phyloP scores from a whole-genome alignment of 2,329 filamentous ascomycete genomes.

The Nigrospora sphaerica region DNA sequence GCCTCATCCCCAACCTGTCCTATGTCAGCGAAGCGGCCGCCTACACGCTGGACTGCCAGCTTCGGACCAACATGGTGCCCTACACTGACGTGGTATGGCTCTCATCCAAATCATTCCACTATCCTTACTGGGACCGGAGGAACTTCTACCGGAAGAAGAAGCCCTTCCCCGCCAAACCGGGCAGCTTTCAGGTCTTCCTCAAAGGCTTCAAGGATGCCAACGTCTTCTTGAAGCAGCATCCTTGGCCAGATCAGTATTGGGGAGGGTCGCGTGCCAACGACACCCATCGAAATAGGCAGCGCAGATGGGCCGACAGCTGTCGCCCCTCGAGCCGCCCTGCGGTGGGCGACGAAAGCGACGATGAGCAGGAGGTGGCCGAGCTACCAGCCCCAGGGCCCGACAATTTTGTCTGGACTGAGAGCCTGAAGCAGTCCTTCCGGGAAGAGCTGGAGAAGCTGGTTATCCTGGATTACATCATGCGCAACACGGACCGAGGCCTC shows the following conservation, averaged over 20 bases:
- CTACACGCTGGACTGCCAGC: slow-evolving; percentile 85
- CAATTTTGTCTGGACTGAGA: slow-evolving; percentile 79
- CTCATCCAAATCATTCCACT: slow-evolving; percentile 95
- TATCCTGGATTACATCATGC: slow-evolving; percentile 97
- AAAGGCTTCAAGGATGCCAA: slow-evolving; percentile 98
- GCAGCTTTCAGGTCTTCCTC: slow-evolving; percentile 95
- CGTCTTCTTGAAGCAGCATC: slow-evolving; percentile 86
- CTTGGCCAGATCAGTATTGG: slow-evolving; percentile 88
- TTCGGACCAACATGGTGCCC: slow-evolving; percentile 86
- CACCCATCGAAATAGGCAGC: slow-evolving; percentile 60
- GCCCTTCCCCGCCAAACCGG: slow-evolving; percentile 78
- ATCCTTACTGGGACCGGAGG: slow-evolving; percentile 93
- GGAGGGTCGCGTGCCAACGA: slow-evolving; percentile 63
- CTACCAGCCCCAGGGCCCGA: slow-evolving; percentile 34
- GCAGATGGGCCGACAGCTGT: slow-evolving; percentile 76
- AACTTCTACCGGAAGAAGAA: slow-evolving; percentile 84
- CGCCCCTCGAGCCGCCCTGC: slow-evolving; percentile 47
- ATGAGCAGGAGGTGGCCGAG: slow-evolving; percentile 29
- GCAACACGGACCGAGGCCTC: slow-evolving; percentile 90
- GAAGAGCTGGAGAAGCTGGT: slow-evolving; percentile 96
- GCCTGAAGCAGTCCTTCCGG: slow-evolving; percentile 81
- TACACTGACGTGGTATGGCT: slow-evolving; percentile 94
- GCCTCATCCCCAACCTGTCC: slow-evolving; percentile 92
- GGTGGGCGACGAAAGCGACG: slow-evolving; percentile 42
- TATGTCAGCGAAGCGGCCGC: slow-evolving; percentile 97